Conservation (phyloP, 345 rosid species). For the Eucalyptus grandis region DNA sequence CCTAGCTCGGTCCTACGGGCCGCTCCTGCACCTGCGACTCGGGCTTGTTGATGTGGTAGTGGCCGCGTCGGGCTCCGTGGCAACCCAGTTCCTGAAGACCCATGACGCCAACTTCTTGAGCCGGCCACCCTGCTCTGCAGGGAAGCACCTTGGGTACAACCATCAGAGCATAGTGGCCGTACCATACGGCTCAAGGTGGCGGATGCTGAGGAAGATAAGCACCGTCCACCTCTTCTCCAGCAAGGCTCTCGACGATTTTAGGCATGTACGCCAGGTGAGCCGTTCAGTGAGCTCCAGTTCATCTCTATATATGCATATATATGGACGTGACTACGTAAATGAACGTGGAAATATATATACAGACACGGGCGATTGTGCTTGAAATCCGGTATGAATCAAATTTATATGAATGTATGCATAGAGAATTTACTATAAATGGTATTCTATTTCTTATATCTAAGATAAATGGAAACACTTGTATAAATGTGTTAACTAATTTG, state of each 20-base stretch:
- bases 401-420: not conserved
- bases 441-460: no score
- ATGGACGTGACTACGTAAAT: not conserved
- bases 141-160: constrained; percentile 69
- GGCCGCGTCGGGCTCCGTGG: constrained; percentile 74
- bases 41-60: constrained; percentile 74
- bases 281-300: not conserved
- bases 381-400: not conserved
- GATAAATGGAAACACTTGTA: no score
- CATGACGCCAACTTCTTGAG: constrained; percentile 81
- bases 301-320: not conserved
- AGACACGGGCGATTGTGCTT: not conserved
- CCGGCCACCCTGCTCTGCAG: constrained; percentile 76
- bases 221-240: constrained; percentile 78
- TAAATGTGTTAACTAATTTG: no score
- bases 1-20: constrained; percentile 54
- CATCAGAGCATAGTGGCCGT: constrained; percentile 81
- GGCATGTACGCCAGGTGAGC: constrained; percentile 64
- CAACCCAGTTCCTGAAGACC: constrained; percentile 59
- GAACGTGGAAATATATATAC: no score
- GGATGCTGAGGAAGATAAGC: constrained; percentile 71
- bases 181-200: constrained; percentile 86
- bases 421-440: no score
- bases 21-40: constrained; percentile 57
- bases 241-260: constrained; percentile 75